A percentile compares a stretch with the other conserved stretches of the same genome.
phyloP scores from a whole-genome alignment of 1,139 yeast genomes.

The Insectozyma bohioensis region DNA sequence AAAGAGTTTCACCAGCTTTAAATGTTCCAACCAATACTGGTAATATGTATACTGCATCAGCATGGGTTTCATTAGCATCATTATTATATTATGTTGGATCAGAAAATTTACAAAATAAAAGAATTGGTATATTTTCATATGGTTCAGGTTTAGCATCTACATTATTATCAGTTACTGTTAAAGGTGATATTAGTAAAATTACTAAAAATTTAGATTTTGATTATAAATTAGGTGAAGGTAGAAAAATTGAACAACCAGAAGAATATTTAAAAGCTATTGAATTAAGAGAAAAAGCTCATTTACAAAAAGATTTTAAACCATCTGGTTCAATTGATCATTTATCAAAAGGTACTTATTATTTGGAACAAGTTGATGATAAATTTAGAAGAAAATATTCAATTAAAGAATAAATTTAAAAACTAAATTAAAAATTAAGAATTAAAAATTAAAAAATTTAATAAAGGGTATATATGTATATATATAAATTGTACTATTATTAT shows the following conservation, averaged over 20 bases:
- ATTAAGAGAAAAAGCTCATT: constrained; percentile 85
- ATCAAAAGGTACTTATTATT: constrained; percentile 77
- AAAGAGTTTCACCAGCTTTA: constrained; percentile 78
- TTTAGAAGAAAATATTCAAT: constrained; percentile 78
- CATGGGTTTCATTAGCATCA: constrained; percentile 86
- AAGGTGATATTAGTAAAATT: constrained; percentile 77
- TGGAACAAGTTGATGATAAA: constrained; percentile 81
- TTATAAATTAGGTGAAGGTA: constrained; percentile 60
- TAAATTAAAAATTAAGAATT: constrained; percentile 1
- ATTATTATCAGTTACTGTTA: constrained; percentile 74
- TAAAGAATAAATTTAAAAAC: constrained; percentile 42
- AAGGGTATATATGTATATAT: too few relatives aligned
- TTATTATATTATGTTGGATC: constrained; percentile 73
- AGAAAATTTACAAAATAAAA: constrained; percentile 73
- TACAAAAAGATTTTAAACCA: constrained; percentile 78
- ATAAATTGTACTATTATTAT: background rate
- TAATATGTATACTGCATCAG: constrained; percentile 96
- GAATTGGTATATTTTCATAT: constrained; percentile 91
- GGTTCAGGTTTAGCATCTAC: constrained; percentile 98
- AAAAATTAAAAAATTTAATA: too few relatives aligned
- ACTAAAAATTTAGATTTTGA: constrained; percentile 67
- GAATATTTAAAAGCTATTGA: constrained; percentile 80
- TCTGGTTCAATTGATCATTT: constrained; percentile 73
- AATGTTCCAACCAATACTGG: constrained; percentile 95
- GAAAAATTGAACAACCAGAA: constrained; percentile 69